Evolutionary conservation across 177 flowering plant species (phyloP), one percentile per base, ranked within the genome.

Genomic region (Telopea speciosissima): DNA sequence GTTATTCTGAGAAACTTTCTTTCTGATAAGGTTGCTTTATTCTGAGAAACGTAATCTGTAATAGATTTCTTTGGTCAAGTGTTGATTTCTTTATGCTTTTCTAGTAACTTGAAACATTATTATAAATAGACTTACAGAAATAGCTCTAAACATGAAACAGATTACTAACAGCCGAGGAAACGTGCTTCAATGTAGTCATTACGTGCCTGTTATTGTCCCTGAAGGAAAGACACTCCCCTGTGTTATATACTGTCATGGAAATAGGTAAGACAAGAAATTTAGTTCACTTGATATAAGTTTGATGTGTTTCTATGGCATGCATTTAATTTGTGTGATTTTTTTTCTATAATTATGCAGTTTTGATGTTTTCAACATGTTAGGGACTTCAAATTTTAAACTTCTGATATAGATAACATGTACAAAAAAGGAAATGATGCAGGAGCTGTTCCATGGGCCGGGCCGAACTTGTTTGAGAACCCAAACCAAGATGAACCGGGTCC

Each of bases 161-260:
- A 81, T 91, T 64, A 81, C 72, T 67, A 95, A 95, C 75, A 84
- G 88, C 42, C 77, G 97, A 44, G 99, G 93, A 68, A 85, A 91
- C 79, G 79, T 80, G 61, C 87, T 95, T 77, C 87, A 83, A 70
- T 95, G 99, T 75, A 93, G 96, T 74, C 99, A 95, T 83, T 95
- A 93, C 66, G 52, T 85, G 80, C 99, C 99, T 54, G 79, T 84
- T 73, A 82, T 75, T 44, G 77, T 85, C 67, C 96, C 93, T 40
- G 91, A 91, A 70, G 91, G 84, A 72, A 83, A 84, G 79, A 70
- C 85, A 67, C 82, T 95, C 54, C 99, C 99, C 25, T 95, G 99
- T 84, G 99, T 95, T 60, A 89, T 95, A 75, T 95, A 95, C 82
- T 95, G 99, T 79, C 99, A 95, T 73, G 99, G 99, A 70, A 95